These are phyloP conservation scores for Sphagnum magellanicum DNA, from an alignment of 228 moss, liverwort and hornwort genomes.

Conservation along the genomic window DNA sequence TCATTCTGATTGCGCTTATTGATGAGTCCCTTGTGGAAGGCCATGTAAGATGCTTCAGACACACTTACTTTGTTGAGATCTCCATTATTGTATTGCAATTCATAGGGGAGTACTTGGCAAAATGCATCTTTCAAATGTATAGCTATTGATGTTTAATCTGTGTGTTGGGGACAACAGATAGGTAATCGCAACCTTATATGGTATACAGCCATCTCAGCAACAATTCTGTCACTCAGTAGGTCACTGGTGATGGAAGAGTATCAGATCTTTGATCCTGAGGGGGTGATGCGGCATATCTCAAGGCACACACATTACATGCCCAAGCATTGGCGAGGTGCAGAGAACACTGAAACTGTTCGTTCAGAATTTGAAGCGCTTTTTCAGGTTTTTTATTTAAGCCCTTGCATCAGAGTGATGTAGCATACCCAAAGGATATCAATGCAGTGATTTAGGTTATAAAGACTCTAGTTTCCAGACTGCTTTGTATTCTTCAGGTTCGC, in stretches of 20 bases:
- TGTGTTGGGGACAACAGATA: constrained; percentile 45
- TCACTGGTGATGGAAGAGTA: constrained; percentile 80
- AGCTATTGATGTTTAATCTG: neutral
- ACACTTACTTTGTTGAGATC: neutral
- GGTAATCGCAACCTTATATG: constrained; percentile 78
- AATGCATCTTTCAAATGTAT: neutral
- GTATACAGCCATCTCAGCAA: constrained; percentile 82
- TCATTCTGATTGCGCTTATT: constrained; percentile 73
- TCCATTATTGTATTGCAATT: too few species aligned
- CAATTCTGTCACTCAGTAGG: constrained; percentile 71
- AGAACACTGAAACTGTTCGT: constrained; percentile 80
- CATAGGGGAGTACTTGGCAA: too few species aligned
- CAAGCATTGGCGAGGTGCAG: constrained; percentile 89
- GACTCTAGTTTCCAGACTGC: too few species aligned
- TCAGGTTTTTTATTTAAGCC: constrained; percentile 34
- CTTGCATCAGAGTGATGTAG: too few species aligned
- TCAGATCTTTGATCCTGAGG: constrained; percentile 77
- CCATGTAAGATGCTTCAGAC: constrained; percentile 41
- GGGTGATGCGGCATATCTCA: constrained; percentile 73
- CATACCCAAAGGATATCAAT: too few species aligned
- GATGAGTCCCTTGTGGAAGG: constrained; percentile 94
- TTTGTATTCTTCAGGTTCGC: too few species aligned
- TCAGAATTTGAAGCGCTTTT: constrained; percentile 85
- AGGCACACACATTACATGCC: constrained; percentile 94
- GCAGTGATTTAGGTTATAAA: too few species aligned